phyloP scores from a whole-genome alignment of 2,329 filamentous ascomycete genomes.

The Orbilia oligospora region DNA sequence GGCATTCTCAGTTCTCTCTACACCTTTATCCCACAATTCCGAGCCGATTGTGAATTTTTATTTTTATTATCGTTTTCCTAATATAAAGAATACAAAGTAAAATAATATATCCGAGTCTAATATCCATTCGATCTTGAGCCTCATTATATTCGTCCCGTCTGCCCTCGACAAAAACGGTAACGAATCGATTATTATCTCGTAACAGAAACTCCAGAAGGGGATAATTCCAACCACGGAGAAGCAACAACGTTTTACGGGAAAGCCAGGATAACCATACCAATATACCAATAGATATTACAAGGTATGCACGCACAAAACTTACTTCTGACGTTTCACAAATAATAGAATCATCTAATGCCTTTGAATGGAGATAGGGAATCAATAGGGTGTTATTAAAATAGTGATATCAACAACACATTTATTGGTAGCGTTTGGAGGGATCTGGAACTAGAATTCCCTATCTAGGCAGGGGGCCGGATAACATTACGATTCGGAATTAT shows the following conservation, averaged over 20 bases:
- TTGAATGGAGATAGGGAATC: constrained; percentile 26
- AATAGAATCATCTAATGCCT: constrained; percentile 57
- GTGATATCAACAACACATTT: constrained; percentile 39
- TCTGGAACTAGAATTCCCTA: constrained; percentile 8
- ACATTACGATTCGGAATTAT: constrained; percentile 42
- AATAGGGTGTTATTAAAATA: constrained; percentile 37
- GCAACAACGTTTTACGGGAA: constrained; percentile 25
- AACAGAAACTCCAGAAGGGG: constrained; percentile 57
- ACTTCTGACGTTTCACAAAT: constrained; percentile 57
- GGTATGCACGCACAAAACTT: constrained; percentile 23
- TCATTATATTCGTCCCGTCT: constrained; percentile 17
- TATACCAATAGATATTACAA: too few relatives aligned
- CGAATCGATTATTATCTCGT: constrained; percentile 49
- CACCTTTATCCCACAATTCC: not conserved
- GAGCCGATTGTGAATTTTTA: too few relatives aligned
- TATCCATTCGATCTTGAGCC: not conserved
- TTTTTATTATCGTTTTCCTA: too few relatives aligned
- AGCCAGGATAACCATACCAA: constrained; percentile 7
- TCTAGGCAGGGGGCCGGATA: constrained; percentile 20
- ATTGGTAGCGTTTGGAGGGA: not conserved
- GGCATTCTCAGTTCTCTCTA: not conserved
- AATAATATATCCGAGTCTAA: not conserved
- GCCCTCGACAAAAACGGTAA: constrained; percentile 42
- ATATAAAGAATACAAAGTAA: too few relatives aligned
- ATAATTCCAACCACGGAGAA: constrained; percentile 37